Evolutionary conservation across 208 protist genomes (phyloP).

Genomic region (Acanthamoeba sp.): DNA sequence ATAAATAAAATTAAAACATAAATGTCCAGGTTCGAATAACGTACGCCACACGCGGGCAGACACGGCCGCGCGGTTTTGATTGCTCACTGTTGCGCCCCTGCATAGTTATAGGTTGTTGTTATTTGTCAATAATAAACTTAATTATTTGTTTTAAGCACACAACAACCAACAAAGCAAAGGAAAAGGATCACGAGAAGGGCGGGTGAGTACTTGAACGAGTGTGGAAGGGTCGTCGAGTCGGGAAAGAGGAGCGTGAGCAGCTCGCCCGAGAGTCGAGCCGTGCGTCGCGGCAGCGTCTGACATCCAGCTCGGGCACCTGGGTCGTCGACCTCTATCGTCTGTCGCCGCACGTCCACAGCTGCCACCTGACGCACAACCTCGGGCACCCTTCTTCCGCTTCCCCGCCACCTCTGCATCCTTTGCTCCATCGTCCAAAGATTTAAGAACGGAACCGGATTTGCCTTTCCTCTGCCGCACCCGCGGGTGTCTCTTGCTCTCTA

Average conservation of each 20-base stretch:
- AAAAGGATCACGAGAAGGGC: background rate
- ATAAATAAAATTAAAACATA: no score
- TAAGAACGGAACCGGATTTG: no score
- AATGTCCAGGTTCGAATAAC: no score
- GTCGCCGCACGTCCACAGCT: background rate
- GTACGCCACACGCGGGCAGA: background rate
- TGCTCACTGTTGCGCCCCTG: background rate
- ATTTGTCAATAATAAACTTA: background rate
- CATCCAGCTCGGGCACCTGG: background rate
- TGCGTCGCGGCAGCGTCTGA: background rate
- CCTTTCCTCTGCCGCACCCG: no score
- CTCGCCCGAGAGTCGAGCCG: background rate
- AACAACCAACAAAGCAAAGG: background rate
- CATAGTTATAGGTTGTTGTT: background rate
- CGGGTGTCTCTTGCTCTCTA: no score
- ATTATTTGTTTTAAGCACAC: background rate
- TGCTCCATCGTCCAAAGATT: background rate
- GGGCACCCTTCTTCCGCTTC: background rate
- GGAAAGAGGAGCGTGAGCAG: slow-evolving; percentile 18
- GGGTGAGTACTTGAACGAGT: background rate
- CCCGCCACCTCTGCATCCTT: background rate
- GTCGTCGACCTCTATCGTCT: slow-evolving; percentile 2
- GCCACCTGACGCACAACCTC: slow-evolving; percentile 4
- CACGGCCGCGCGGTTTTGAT: background rate
- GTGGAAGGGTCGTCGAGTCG: background rate